Conservation (phyloP, 139 green algal genomes). For the Diplosphaera chodatii region DNA sequence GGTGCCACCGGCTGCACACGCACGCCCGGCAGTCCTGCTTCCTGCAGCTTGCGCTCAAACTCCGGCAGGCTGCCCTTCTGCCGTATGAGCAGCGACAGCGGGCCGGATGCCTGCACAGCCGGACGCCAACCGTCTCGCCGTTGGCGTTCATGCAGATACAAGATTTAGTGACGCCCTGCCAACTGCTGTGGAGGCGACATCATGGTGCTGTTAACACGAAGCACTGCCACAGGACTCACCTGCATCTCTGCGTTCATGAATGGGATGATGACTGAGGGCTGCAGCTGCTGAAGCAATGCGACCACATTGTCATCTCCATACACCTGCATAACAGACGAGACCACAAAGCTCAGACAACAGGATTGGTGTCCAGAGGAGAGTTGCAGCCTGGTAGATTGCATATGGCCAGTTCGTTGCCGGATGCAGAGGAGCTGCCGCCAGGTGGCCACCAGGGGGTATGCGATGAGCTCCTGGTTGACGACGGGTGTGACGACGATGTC, state of each 20-base stretch:
- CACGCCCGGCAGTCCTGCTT: background rate
- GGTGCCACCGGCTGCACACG: background rate
- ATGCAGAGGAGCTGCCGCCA: no score
- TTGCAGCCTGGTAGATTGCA: no score
- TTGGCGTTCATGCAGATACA: no score
- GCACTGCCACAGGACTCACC: background rate
- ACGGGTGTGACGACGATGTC: conserved; percentile 61
- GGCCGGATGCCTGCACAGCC: no score
- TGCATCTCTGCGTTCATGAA: conserved; percentile 63
- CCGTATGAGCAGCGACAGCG: background rate
- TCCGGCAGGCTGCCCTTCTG: background rate
- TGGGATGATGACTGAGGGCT: conserved; percentile 47
- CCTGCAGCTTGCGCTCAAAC: background rate
- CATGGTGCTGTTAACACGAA: background rate
- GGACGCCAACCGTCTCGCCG: no score
- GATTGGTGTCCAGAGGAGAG: no score
- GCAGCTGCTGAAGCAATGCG: conserved; percentile 37
- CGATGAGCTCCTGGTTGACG: conserved; percentile 28
- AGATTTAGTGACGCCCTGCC: no score
- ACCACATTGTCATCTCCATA: conserved; percentile 50
- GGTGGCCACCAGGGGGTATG: conserved; percentile 53
- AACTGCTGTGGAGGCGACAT: no score
- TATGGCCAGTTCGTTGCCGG: no score
- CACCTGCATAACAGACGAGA: conserved; percentile 27
- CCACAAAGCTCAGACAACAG: no score